Conservation (phyloP, 2,329 filamentous ascomycete genomes). For the Chaetothyriales sp. region DNA sequence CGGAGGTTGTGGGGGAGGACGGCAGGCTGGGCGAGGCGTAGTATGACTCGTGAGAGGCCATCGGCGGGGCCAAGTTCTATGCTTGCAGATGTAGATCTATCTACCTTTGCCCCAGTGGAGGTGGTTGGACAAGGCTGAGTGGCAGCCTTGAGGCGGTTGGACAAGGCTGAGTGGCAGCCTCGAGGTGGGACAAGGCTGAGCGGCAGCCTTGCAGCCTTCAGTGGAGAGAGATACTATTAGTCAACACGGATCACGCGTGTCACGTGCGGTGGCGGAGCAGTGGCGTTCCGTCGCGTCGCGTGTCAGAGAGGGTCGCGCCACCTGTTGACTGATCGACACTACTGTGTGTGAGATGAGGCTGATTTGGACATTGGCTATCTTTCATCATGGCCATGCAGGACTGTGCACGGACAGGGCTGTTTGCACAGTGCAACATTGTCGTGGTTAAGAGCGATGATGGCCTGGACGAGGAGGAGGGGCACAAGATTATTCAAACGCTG, state of each 20-base stretch:
- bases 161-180: too few species aligned
- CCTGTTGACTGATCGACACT: not conserved
- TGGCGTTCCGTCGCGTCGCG: not conserved
- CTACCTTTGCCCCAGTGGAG: too few species aligned
- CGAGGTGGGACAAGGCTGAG: too few species aligned
- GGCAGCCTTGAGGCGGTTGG: too few species aligned
- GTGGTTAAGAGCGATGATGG: constrained; percentile 31
- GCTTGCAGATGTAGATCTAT: too few species aligned
- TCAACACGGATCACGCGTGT: too few species aligned
- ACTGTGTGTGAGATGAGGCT: not conserved
- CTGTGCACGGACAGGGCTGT: constrained; percentile 20
- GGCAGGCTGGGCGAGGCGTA: not conserved
- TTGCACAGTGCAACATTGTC: constrained; percentile 33
- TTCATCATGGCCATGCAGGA: constrained; percentile 6
- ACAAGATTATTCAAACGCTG: constrained; percentile 6
- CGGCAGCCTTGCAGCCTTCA: too few species aligned
- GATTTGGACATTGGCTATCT: not conserved
- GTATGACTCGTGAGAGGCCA: not conserved
- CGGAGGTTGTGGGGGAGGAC: not conserved
- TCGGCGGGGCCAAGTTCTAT: not conserved
- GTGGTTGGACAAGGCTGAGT: too few species aligned
- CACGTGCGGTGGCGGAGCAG: not conserved
- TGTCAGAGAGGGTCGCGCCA: not conserved
- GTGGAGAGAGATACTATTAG: too few species aligned
- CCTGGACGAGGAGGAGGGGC: constrained; percentile 27